Evolutionary conservation across 2,329 filamentous ascomycete genomes (phyloP), one percentile per base, ranked within the genome.

Genomic region (Aspergillus ibericus): DNA sequence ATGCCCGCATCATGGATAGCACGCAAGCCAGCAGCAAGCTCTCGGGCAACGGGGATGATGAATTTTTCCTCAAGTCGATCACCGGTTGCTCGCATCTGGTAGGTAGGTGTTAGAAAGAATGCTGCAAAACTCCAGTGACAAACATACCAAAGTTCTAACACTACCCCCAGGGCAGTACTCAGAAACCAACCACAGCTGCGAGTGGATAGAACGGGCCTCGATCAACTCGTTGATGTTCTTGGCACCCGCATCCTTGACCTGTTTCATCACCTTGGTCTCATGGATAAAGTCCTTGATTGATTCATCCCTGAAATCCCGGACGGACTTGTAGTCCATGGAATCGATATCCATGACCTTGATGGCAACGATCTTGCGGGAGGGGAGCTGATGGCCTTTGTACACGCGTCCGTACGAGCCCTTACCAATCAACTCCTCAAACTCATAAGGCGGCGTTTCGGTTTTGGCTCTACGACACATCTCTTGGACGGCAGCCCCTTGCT

Each of bases 131-230:
- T 7, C 38, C 20, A 13, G 9, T 5, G 18, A n/a, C 1, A 16
- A 50, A 61, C 82, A 78, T 80, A 87, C 85, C 66, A 88, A 68
- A 8, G 86, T 88, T 59, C 85, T 81, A 6, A 88, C 82, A 72
- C 86, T 88, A 53, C 86, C 86, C 63, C 86, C 86, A 25, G 85
- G 85, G 61, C 85, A 87, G 68, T 88, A 88, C 69, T 88, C 86
- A 70, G 83, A 86, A 55, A 88, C 81, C 61, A 88, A 82, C 86
- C 86, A 88, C 20, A 88, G 75, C 65, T 88, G 85, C 53, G 84
- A 85, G 64, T 88, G 84, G 20, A 88, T 81, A 3, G 84, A 82
- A 46, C 87, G 82, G 0, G 86, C 85, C 65, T 88, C 85, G 61
- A 86, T 84, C 40, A 88, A 81, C 59, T 84, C 80, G 60, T 88